Conservation (phyloP, 768 basidiomycete species). For the Pilatotrama ljubarskyi region DNA sequence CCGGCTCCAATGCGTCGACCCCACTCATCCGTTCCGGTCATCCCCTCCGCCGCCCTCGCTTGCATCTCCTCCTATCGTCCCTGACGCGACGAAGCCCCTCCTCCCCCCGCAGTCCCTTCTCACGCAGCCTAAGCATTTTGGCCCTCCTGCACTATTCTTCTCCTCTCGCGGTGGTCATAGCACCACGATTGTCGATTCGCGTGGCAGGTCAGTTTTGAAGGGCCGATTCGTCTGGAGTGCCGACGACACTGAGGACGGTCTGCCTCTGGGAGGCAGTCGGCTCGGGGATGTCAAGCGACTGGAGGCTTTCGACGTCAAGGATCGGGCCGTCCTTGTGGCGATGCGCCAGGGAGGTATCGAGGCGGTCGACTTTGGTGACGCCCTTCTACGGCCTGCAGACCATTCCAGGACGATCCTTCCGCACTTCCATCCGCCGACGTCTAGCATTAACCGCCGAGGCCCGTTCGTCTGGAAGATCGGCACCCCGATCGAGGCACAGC, state of each 20-base stretch:
- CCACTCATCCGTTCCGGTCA: slow-evolving; percentile 71
- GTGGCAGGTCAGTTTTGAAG: slow-evolving; percentile 81
- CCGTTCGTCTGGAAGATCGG: slow-evolving; percentile 87
- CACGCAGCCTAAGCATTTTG: slow-evolving; percentile 77
- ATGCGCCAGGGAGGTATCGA: slow-evolving; percentile 87
- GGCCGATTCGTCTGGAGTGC: slow-evolving; percentile 78
- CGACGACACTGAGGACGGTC: slow-evolving; percentile 54
- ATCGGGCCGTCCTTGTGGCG: slow-evolving; percentile 78
- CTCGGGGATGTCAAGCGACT: slow-evolving; percentile 84
- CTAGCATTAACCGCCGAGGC: slow-evolving; percentile 63
- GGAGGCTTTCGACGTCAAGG: slow-evolving; percentile 77
- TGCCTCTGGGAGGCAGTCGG: slow-evolving; percentile 36
- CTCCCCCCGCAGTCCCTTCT: slow-evolving; percentile 75
- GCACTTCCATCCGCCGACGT: slow-evolving; percentile 61
- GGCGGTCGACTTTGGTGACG: slow-evolving; percentile 77
- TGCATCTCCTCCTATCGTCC: slow-evolving; percentile 26
- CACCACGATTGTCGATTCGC: slow-evolving; percentile 83
- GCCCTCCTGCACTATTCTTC: slow-evolving; percentile 84
- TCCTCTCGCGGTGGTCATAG: slow-evolving; percentile 90
- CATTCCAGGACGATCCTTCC: slow-evolving; percentile 74
- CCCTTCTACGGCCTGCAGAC: slow-evolving; percentile 76
- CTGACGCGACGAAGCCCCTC: slow-evolving; percentile 53
- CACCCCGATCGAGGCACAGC: slow-evolving; percentile 54
- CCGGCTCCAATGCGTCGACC: slow-evolving; percentile 76
- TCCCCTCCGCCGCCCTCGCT: slow-evolving; percentile 44